These are phyloP conservation scores for Aeminium ludgeri DNA, from an alignment of 495 filamentous ascomycete species.

Conservation along the genomic window DNA sequence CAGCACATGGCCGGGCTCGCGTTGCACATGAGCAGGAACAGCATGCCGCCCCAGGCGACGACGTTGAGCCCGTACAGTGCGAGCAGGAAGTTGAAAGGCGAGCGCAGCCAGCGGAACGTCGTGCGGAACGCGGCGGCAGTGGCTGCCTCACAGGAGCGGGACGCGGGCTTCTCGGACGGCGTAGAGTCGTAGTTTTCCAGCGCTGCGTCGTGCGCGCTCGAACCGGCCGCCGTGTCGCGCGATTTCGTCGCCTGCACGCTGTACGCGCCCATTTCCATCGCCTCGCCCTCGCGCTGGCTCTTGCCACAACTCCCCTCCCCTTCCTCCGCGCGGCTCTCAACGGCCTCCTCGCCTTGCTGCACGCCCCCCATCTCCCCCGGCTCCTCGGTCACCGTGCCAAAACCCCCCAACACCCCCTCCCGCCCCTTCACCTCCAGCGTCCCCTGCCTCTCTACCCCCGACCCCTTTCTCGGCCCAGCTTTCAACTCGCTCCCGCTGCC, in stretches of 20 bases:
- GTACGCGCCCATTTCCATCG: too few species aligned
- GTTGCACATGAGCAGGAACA: constrained; percentile 65
- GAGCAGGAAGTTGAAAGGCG: constrained; percentile 55
- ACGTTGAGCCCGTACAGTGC: constrained; percentile 66
- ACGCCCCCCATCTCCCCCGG: constrained; percentile 8
- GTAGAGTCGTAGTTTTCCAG: too few species aligned
- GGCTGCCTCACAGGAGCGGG: too few species aligned
- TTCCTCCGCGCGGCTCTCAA: too few species aligned
- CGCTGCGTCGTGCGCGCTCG: too few species aligned
- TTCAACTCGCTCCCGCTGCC: background rate
- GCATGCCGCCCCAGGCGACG: constrained; percentile 79
- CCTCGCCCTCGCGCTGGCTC: too few species aligned
- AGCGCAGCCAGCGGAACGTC: constrained; percentile 50
- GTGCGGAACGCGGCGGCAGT: too few species aligned
- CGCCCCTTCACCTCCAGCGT: constrained; percentile 12
- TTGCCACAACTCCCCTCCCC: too few species aligned
- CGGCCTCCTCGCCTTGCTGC: too few species aligned
- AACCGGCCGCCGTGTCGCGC: too few species aligned
- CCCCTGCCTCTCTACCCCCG: constrained; percentile 15
- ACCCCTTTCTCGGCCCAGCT: constrained; percentile 1
- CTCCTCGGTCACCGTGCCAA: constrained; percentile 8
- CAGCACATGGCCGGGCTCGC: constrained; percentile 63
- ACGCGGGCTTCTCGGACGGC: too few species aligned
- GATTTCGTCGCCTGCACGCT: too few species aligned
- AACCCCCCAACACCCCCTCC: background rate